These are phyloP conservation scores for Funneliformis geosporum DNA, from an alignment of 192 early-diverging fungal genomes.

Conservation along the genomic window DNA sequence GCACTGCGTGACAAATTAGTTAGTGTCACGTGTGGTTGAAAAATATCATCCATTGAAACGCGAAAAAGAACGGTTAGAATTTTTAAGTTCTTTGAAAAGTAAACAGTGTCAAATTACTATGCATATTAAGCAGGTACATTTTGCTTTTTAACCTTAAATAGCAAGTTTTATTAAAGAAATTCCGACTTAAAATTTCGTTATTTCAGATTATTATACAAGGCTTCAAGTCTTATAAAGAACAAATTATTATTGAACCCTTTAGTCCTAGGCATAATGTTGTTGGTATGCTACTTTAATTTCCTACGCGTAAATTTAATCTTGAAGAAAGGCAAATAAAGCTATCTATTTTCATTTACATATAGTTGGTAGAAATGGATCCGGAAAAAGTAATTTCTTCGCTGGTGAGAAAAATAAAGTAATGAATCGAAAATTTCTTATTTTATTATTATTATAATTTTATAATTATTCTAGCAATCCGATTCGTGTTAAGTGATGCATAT, in stretches of 20 bases:
- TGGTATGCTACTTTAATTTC: conserved; percentile 52
- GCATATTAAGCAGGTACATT: neutral
- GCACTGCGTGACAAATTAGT: no score
- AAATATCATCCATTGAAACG: no score
- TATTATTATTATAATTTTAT: no score
- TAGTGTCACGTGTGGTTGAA: no score
- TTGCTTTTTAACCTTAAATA: neutral
- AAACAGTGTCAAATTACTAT: neutral
- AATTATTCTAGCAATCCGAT: conserved; percentile 76
- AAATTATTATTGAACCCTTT: conserved; percentile 90
- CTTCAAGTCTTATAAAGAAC: conserved; percentile 99
- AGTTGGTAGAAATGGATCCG: conserved; percentile 96
- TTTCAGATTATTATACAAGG: conserved; percentile 90
- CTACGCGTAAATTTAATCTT: neutral
- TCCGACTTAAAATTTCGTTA: neutral
- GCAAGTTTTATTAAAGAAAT: neutral
- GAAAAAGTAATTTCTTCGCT: conserved; percentile 98
- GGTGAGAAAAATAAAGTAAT: conserved; percentile 61
- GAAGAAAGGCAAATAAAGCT: neutral
- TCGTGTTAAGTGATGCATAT: conserved; percentile 95
- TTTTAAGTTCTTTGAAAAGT: neutral
- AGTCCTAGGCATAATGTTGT: conserved; percentile 94
- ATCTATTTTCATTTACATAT: neutral
- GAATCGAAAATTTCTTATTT: no score
- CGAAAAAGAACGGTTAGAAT: no score